Evolutionary conservation across 2,329 filamentous ascomycete species (phyloP), one percentile per base, ranked within the genome.

Genomic region (Curvularia hawaiiensis): DNA sequence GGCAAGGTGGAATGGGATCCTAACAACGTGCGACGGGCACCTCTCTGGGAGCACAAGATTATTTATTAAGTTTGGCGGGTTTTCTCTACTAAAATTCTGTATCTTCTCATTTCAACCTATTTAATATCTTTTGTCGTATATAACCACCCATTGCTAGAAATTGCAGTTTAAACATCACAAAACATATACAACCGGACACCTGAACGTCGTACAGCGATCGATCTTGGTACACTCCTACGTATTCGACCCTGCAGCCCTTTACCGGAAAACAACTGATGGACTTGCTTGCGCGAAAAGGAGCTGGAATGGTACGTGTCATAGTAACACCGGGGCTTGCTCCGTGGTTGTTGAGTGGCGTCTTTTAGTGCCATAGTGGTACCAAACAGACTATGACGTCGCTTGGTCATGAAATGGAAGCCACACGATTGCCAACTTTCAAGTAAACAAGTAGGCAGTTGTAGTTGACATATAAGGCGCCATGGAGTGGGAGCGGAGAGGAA

Each of bases 1-100:
- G 78, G 78, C 20, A 77, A 72, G 60, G 67, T 82, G 26, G 69
- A 72, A 51, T 81, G 79, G 79, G 60, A 69, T 35, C 67, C 44
- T 0, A 28, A 33, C 3, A 45, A 51, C 20, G 55, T 58, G 12
- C 28, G 55, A 18, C 31, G 50, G 33, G 50, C 50, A 24, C 55
- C 55, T 43, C 50, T 58, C 18, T 58, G 55, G 55, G 39, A 50
- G 12, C 31, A 54, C 3, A 54, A 39, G 39, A 39, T 54, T 14
- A 31, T 45, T 35, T 58, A 58, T 20, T 58, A 44, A 31, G 18
- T 9, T 3, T n/a, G 33, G 6, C 16, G 6, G 18, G 18, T n/a
- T 38, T 12, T 33, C 10, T n/a, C 11, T 48, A 10, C 20, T 2
- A 26, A 6, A 18, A 20, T 24, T 33, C 18, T 24, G 18, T 12